phyloP scores from a whole-genome alignment of 108 stramenopile genomes.

The Aurantiochytrium sp. region DNA sequence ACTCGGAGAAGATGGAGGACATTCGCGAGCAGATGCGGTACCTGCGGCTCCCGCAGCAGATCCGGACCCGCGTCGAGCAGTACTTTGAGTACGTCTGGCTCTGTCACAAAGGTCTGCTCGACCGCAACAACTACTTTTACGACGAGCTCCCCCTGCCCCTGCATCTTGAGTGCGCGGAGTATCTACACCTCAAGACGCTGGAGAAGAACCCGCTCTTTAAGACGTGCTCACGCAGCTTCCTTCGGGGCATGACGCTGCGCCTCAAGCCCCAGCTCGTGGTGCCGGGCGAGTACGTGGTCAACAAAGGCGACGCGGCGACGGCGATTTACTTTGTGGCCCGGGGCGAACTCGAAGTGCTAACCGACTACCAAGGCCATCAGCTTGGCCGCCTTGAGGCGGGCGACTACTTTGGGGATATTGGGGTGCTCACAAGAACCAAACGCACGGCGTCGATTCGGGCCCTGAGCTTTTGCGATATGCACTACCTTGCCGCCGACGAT shows the following conservation, averaged over 20 bases:
- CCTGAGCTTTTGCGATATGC: neutral
- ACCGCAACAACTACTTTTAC: neutral
- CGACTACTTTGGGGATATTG: slow-evolving; percentile 13
- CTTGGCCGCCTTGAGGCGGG: neutral
- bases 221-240: neutral
- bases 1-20: slow-evolving; percentile 30
- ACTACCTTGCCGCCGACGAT: neutral
- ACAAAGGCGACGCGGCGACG: slow-evolving; percentile 14
- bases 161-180: slow-evolving; percentile 10
- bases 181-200: neutral
- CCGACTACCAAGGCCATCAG: neutral
- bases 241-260: neutral
- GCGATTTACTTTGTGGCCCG: neutral
- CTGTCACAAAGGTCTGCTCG: slow-evolving; percentile 7
- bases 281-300: slow-evolving; percentile 16
- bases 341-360: neutral
- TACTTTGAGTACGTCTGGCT: slow-evolving; percentile 30
- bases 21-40: slow-evolving; percentile 23
- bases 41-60: neutral
- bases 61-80: slow-evolving; percentile 3
- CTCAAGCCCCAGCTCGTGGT: slow-evolving; percentile 7
- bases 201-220: neutral
- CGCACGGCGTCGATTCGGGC: slow-evolving; percentile 18
- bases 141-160: neutral
- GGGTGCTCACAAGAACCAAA: neutral